These are phyloP conservation scores for Ambrosia hybrid DNA, from an alignment of 140 eudicot genomes.

Conservation along the genomic window DNA sequence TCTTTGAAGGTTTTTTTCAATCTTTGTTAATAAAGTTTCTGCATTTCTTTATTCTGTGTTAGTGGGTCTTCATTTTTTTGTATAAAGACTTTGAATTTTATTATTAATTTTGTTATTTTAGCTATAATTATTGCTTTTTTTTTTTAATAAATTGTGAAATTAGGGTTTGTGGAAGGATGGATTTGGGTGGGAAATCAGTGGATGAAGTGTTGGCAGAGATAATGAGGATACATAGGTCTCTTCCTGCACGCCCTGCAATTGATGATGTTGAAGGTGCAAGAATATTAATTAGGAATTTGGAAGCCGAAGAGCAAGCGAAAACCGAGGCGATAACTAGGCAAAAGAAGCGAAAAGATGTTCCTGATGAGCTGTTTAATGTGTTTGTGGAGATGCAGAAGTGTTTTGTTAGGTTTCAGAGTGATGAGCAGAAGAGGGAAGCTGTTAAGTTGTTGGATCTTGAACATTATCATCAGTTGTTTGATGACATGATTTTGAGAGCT, in stretches of 20 bases:
- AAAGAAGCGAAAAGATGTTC: conserved; percentile 52
- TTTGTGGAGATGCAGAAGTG: conserved; percentile 69
- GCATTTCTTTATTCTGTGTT: conserved; percentile 14
- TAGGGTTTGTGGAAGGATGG: conserved; percentile 32
- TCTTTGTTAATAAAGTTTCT: not conserved
- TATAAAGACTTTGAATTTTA: not conserved
- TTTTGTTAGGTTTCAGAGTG: conserved; percentile 55
- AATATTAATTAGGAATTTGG: conserved; percentile 57
- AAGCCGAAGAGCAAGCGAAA: conserved; percentile 55
- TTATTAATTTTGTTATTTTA: no score
- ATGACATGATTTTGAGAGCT: conserved; percentile 91
- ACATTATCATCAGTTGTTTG: conserved; percentile 51
- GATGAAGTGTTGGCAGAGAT: conserved; percentile 79
- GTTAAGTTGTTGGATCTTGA: conserved; percentile 70
- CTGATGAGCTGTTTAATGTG: conserved; percentile 60
- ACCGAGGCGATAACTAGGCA: conserved; percentile 58
- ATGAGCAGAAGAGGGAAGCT: conserved; percentile 77
- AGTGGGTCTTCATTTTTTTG: not conserved
- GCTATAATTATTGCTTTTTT: not conserved
- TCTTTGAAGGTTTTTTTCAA: not conserved
- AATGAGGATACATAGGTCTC: conserved; percentile 65
- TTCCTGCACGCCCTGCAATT: conserved; percentile 74
- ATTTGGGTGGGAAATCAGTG: conserved; percentile 43
- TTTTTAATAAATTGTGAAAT: not conserved
- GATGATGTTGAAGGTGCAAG: conserved; percentile 86